These are phyloP conservation scores for Citrus reticulata DNA, from an alignment of 345 rosid species.

Conservation along the genomic window DNA sequence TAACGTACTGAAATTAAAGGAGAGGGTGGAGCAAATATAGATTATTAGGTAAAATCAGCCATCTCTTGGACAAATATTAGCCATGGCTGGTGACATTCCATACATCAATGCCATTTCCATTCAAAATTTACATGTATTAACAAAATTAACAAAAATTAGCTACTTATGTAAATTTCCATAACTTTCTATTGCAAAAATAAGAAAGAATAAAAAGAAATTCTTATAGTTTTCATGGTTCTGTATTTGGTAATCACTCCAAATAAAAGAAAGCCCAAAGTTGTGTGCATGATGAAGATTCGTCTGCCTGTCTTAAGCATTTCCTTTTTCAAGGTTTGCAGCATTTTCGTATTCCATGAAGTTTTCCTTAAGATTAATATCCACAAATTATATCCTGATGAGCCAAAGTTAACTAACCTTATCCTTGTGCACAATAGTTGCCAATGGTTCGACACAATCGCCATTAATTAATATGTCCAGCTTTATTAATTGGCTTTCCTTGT, in stretches of 20 bases:
- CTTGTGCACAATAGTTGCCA: conserved; percentile 87
- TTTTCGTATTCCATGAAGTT: neutral
- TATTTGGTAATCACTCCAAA: neutral
- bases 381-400: neutral
- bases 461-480: conserved; percentile 92
- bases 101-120: neutral
- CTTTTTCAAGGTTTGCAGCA: neutral
- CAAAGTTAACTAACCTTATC: conserved; percentile 60
- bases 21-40: neutral
- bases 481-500: conserved; percentile 73
- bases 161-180: neutral
- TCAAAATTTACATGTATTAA: neutral
- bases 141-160: neutral
- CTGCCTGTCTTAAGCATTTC: neutral
- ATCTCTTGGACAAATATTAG: neutral
- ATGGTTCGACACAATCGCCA: conserved; percentile 82
- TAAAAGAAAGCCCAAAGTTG: neutral
- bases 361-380: neutral
- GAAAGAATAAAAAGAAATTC: neutral
- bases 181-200: neutral
- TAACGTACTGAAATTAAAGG: neutral
- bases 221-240: neutral
- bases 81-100: neutral
- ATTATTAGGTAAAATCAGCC: neutral
- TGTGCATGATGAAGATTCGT: neutral